A percentile compares a stretch with the other conserved stretches of the same genome.
phyloP scores from a whole-genome alignment of 331 rosid genomes.

The Phaseolus coccineus region DNA sequence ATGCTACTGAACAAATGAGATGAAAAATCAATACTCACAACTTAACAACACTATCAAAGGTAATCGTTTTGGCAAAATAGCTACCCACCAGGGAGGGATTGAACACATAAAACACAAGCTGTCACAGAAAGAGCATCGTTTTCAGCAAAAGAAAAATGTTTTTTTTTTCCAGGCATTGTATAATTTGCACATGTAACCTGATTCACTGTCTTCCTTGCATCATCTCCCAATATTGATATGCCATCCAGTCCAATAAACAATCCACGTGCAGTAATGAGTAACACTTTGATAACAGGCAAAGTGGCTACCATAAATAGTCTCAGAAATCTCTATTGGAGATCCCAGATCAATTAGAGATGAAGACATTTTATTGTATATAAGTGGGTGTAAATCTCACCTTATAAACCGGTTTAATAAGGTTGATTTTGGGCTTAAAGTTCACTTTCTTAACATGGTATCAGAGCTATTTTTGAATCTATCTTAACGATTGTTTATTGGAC shows the following conservation, averaged over 20 bases:
- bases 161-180: neutral
- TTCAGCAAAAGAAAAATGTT: neutral
- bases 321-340: too few species aligned
- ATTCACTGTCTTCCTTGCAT: slow-evolving; percentile 57
- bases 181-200: slow-evolving; percentile 20
- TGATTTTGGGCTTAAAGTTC: too few species aligned
- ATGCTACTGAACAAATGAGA: neutral
- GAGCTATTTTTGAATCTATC: too few species aligned
- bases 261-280: slow-evolving; percentile 56
- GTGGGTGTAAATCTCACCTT: too few species aligned
- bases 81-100: slow-evolving; percentile 58
- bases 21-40: slow-evolving; percentile 50
- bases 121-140: slow-evolving; percentile 33
- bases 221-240: slow-evolving; percentile 51
- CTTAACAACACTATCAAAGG: slow-evolving; percentile 46
- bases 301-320: slow-evolving; percentile 52
- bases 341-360: too few species aligned
- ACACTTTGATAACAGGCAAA: slow-evolving; percentile 53
- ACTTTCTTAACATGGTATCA: too few species aligned
- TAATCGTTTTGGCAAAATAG: slow-evolving; percentile 59
- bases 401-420: too few species aligned
- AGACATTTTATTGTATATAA: too few species aligned
- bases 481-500: too few species aligned
- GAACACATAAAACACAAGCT: slow-evolving; percentile 67
- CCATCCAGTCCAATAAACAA: slow-evolving; percentile 57